phyloP scores from a whole-genome alignment of 2,329 filamentous ascomycete genomes.

The Colletotrichum gloeosporioides region DNA sequence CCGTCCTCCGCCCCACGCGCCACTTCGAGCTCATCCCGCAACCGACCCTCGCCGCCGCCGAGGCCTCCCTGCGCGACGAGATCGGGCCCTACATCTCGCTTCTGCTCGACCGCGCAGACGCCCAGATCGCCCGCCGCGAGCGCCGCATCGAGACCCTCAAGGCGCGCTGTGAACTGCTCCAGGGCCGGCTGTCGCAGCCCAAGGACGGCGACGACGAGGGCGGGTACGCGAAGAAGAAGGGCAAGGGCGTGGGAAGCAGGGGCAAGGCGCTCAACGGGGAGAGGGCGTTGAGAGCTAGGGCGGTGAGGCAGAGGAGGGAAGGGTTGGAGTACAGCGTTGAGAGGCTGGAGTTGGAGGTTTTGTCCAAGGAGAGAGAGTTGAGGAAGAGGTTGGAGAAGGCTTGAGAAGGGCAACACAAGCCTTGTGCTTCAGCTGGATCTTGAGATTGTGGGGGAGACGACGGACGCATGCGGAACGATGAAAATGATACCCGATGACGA shows the following conservation, averaged over 20 bases:
- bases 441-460: neutral
- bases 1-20: constrained; percentile 58
- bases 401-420: constrained; percentile 18
- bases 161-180: constrained; percentile 82
- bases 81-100: constrained; percentile 86
- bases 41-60: constrained; percentile 79
- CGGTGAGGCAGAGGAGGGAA: constrained; percentile 81
- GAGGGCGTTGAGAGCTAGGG: constrained; percentile 58
- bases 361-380: constrained; percentile 71
- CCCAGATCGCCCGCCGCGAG: constrained; percentile 81
- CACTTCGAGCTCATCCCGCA: constrained; percentile 95
- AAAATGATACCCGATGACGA: constrained; percentile 10
- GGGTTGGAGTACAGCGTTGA: constrained; percentile 87
- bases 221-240: constrained; percentile 23
- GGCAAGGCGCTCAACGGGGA: constrained; percentile 54
- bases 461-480: neutral
- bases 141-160: constrained; percentile 84
- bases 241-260: constrained; percentile 18
- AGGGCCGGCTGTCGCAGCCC: constrained; percentile 60
- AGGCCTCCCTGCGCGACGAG: constrained; percentile 84
- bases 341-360: constrained; percentile 83
- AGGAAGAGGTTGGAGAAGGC: constrained; percentile 51
- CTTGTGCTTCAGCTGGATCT: neutral
- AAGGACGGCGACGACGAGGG: constrained; percentile 26
- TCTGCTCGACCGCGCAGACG: constrained; percentile 81